phyloP scores from a whole-genome alignment of 1,284 basidiomycete genomes.

The Moniliophthora roreri region DNA sequence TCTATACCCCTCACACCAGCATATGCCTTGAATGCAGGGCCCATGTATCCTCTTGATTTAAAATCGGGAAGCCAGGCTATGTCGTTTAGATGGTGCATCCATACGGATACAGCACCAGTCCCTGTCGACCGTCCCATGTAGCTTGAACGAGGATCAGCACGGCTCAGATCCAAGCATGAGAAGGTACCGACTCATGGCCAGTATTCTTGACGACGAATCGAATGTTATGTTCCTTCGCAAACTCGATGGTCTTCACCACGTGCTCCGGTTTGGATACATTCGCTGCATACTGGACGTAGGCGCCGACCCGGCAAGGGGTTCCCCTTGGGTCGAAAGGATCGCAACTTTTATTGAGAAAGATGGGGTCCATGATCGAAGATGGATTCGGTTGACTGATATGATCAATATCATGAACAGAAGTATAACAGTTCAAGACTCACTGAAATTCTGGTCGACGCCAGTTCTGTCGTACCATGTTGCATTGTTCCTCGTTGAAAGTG shows the following conservation, averaged over 20 bases:
- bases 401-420: not conserved
- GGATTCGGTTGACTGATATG: slow-evolving; percentile 10
- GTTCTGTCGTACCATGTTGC: slow-evolving; percentile 11
- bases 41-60: slow-evolving; percentile 12
- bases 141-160: slow-evolving; percentile 1
- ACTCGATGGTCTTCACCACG: slow-evolving; percentile 20
- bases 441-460: slow-evolving; percentile 18
- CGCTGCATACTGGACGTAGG: slow-evolving; percentile 24
- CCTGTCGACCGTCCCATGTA: slow-evolving; percentile 24
- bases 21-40: slow-evolving; percentile 17
- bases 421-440: slow-evolving; percentile 3
- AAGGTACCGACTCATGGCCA: slow-evolving; percentile 22
- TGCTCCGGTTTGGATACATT: slow-evolving; percentile 21
- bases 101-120: slow-evolving; percentile 18
- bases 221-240: slow-evolving; percentile 21
- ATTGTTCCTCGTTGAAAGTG: slow-evolving; percentile 12
- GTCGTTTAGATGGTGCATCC: slow-evolving; percentile 21
- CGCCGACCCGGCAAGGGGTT: slow-evolving; percentile 18
- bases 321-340: slow-evolving; percentile 20
- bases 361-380: slow-evolving; percentile 16
- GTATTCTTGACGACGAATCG: slow-evolving; percentile 24
- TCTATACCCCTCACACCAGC: slow-evolving; percentile 17
- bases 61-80: slow-evolving; percentile 16
- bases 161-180: not conserved
- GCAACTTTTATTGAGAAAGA: slow-evolving; percentile 24